phyloP scores from a whole-genome alignment of 2,329 filamentous ascomycete genomes.

The Aspergillus awamori region DNA sequence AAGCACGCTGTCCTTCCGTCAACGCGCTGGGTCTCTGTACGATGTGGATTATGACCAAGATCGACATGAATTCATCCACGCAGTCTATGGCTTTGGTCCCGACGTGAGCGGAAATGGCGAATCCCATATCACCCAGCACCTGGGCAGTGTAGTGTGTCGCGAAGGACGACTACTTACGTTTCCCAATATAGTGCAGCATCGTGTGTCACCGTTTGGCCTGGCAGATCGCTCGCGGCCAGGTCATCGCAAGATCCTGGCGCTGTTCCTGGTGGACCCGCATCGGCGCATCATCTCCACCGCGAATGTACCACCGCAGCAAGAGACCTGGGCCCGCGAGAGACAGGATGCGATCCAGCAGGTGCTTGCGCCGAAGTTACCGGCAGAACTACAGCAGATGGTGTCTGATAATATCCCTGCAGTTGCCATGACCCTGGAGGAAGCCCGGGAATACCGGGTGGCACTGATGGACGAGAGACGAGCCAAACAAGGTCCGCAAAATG shows the following conservation, averaged over 20 bases:
- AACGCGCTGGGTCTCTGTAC: conserved; percentile 17
- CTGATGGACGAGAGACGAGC: conserved; percentile 45
- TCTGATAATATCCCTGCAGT: background rate
- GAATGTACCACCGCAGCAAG: conserved; percentile 29
- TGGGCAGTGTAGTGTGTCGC: conserved; percentile 7
- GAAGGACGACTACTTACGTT: conserved; percentile 15
- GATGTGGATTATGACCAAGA: background rate
- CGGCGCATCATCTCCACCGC: conserved; percentile 29
- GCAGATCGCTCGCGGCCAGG: conserved; percentile 25
- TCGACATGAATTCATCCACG: background rate
- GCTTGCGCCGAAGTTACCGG: background rate
- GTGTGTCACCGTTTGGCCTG: conserved; percentile 25
- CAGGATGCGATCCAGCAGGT: background rate
- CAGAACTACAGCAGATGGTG: background rate
- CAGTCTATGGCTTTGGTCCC: conserved; percentile 10
- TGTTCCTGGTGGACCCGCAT: conserved; percentile 32
- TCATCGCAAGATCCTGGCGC: conserved; percentile 30
- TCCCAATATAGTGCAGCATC: conserved; percentile 23
- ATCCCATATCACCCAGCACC: background rate
- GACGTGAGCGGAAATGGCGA: background rate
- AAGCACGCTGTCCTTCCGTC: conserved; percentile 55
- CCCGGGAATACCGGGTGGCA: conserved; percentile 39
- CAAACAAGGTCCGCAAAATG: conserved; percentile 12
- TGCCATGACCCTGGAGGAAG: conserved; percentile 38
- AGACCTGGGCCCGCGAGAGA: background rate